Evolutionary conservation across 2,329 filamentous ascomycete genomes (phyloP).

Genomic region (Colletotrichum higginsianum): DNA sequence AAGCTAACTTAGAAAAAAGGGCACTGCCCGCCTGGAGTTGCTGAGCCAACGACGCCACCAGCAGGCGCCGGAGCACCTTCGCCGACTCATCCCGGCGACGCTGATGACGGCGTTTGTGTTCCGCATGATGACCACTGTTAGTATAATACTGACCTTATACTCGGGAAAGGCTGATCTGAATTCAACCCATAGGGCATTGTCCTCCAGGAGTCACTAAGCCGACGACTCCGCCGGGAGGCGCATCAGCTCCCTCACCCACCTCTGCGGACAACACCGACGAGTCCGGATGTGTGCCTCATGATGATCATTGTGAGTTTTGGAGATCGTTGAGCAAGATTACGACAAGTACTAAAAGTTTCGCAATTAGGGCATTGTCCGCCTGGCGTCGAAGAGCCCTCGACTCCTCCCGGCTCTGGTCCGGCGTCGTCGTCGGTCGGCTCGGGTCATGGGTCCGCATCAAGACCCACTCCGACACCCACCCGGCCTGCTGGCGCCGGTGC

Average conservation of each 20-base stretch:
- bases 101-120: not conserved
- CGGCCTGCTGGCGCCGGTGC: not conserved
- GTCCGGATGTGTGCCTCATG: slow-evolving; percentile 13
- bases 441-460: not conserved
- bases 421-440: slow-evolving; percentile 7
- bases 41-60: slow-evolving; percentile 5
- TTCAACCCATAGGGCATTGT: slow-evolving; percentile 30
- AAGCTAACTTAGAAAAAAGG: not conserved
- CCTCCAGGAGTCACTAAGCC: slow-evolving; percentile 38
- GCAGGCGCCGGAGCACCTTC: not conserved
- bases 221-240: not conserved
- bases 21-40: slow-evolving; percentile 30
- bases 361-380: not conserved
- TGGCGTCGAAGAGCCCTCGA: slow-evolving; percentile 30
- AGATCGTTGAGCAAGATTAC: no score
- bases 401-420: slow-evolving; percentile 12
- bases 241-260: slow-evolving; percentile 9
- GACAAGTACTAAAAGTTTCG: no score
- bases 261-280: not conserved
- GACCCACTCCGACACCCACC: not conserved
- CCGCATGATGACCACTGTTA: slow-evolving; percentile 4
- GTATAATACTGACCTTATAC: no score
- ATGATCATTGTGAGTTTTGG: slow-evolving; percentile 14
- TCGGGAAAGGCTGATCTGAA: no score
- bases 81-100: not conserved